phyloP scores from a whole-genome alignment of 768 basidiomycete species.

The Favolaschia claudopus region DNA sequence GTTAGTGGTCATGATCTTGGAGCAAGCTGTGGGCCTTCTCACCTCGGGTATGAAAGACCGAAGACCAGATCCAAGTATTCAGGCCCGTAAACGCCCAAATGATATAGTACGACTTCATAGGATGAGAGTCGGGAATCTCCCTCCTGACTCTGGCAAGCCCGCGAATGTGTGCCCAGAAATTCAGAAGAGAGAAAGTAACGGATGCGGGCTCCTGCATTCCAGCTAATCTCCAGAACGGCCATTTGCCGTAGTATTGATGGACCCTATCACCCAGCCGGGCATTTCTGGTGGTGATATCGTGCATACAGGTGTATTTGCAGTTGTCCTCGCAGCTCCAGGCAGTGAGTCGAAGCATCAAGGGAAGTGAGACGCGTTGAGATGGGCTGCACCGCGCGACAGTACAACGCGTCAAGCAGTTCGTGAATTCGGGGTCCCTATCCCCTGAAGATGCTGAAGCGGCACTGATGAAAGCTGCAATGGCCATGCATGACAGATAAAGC shows the following conservation, averaged over 20 bases:
- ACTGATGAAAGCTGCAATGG: constrained; percentile 3
- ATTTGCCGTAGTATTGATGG: constrained; percentile 93
- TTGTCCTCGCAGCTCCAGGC: constrained; percentile 90
- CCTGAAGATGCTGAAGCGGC: constrained; percentile 61
- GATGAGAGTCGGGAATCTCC: constrained; percentile 61
- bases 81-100: constrained; percentile 74
- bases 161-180: constrained; percentile 75
- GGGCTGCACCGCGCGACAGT: constrained; percentile 47
- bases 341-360: constrained; percentile 69
- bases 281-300: constrained; percentile 70
- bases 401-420: constrained; percentile 59
- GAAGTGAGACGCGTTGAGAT: constrained; percentile 41
- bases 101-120: constrained; percentile 74
- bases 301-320: constrained; percentile 92
- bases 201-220: constrained; percentile 96
- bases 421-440: constrained; percentile 63
- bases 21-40: constrained; percentile 32
- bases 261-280: constrained; percentile 49
- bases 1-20: constrained; percentile 3
- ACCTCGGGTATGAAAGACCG: constrained; percentile 94
- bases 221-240: constrained; percentile 91
- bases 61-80: constrained; percentile 93
- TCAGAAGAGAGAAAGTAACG: constrained; percentile 88
- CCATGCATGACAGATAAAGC: not conserved
- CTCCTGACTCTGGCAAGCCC: constrained; percentile 61